Evolutionary conservation across 2,329 filamentous ascomycete genomes (phyloP).

Genomic region (Clathrospora elynae): DNA sequence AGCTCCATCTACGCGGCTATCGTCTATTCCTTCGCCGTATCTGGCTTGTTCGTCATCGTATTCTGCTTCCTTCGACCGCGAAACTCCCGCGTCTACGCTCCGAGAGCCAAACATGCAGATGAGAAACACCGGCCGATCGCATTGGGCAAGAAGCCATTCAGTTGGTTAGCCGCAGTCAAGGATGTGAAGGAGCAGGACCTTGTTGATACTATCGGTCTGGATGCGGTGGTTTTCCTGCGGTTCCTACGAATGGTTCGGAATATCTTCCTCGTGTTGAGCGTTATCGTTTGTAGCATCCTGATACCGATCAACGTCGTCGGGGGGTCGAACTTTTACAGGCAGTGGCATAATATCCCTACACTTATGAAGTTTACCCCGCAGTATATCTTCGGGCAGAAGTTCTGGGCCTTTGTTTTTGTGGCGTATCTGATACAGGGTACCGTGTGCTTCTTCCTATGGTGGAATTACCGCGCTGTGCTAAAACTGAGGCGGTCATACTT

Average conservation of each 20-base stretch:
- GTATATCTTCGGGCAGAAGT: constrained; percentile 55
- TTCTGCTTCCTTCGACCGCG: constrained; percentile 92
- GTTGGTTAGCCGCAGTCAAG: constrained; percentile 80
- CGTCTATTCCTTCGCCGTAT: constrained; percentile 77
- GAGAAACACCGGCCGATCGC: constrained; percentile 84
- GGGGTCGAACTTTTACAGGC: constrained; percentile 42
- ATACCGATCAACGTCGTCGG: constrained; percentile 74
- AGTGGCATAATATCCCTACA: constrained; percentile 34
- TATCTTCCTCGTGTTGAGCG: constrained; percentile 75
- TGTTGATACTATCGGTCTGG: constrained; percentile 83
- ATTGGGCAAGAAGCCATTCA: constrained; percentile 81
- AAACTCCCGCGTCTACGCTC: constrained; percentile 89
- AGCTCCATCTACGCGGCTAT: constrained; percentile 79
- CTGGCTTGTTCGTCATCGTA: constrained; percentile 71
- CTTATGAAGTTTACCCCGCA: constrained; percentile 63
- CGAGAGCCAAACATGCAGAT: constrained; percentile 91
- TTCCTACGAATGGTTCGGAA: constrained; percentile 89
- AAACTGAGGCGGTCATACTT: constrained; percentile 77
- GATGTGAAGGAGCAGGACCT: constrained; percentile 76
- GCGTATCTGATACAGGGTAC: constrained; percentile 71
- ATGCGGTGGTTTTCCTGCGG: constrained; percentile 86
- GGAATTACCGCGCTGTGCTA: constrained; percentile 78
- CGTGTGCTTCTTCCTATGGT: constrained; percentile 82
- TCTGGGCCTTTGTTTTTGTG: constrained; percentile 64
- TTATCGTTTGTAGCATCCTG: constrained; percentile 76